These are phyloP conservation scores for Orbilia oligospora DNA, from an alignment of 2,329 filamentous ascomycete genomes.

Conservation along the genomic window DNA sequence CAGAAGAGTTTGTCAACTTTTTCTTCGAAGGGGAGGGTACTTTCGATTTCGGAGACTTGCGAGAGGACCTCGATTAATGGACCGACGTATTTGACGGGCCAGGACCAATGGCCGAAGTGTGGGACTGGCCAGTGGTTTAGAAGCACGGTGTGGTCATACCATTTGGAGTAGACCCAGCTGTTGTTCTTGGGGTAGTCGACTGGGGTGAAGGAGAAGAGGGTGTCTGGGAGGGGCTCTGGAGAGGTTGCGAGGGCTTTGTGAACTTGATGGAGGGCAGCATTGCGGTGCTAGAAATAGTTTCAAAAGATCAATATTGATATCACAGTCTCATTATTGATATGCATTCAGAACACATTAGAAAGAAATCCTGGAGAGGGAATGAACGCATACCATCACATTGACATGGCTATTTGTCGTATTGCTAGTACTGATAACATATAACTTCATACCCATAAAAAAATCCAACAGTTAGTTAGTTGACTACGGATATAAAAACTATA, in stretches of 20 bases:
- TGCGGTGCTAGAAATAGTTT: slow-evolving; percentile 35
- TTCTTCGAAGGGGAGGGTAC: slow-evolving; percentile 64
- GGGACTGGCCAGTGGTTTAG: slow-evolving; percentile 59
- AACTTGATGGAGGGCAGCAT: slow-evolving; percentile 53
- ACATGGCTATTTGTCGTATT: slow-evolving; percentile 53
- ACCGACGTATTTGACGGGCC: slow-evolving; percentile 53
- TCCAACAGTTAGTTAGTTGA: too few relatives aligned
- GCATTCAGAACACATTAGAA: too few relatives aligned
- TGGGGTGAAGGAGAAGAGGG: slow-evolving; percentile 57
- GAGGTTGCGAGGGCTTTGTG: slow-evolving; percentile 48
- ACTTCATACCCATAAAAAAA: slow-evolving; percentile 6
- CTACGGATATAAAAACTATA: too few relatives aligned
- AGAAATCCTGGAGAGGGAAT: neutral
- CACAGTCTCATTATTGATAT: too few relatives aligned
- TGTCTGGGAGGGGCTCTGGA: slow-evolving; percentile 53
- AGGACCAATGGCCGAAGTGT: slow-evolving; percentile 60
- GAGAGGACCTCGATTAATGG: slow-evolving; percentile 41
- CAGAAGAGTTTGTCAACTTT: slow-evolving; percentile 64
- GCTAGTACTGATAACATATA: slow-evolving; percentile 49
- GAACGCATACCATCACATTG: slow-evolving; percentile 43
- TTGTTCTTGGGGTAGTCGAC: slow-evolving; percentile 58
- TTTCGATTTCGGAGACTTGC: slow-evolving; percentile 39
- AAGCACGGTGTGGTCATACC: slow-evolving; percentile 54
- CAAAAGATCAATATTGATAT: too few relatives aligned
- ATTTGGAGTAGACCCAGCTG: slow-evolving; percentile 59